Evolutionary conservation across 1,284 basidiomycete genomes (phyloP).

Genomic region (Fomes fomentarius): DNA sequence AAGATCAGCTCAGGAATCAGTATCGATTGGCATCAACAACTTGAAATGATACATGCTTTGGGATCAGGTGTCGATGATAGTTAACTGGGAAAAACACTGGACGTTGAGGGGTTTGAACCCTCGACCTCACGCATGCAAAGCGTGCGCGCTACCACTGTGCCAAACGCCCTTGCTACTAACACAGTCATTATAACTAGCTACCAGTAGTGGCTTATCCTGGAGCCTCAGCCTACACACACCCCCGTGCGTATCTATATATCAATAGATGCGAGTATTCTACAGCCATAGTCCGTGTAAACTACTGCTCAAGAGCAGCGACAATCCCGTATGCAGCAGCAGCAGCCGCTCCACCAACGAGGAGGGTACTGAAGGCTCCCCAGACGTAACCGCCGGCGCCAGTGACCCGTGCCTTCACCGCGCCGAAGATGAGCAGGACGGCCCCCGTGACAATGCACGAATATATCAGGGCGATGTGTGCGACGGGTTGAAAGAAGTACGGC

Average conservation of each 20-base stretch:
- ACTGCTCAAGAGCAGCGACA: conserved; percentile 72
- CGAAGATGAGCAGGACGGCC: conserved; percentile 86
- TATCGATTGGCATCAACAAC: no score
- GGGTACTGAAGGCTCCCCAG: conserved; percentile 89
- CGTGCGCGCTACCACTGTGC: conserved; percentile 39
- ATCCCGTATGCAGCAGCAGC: conserved; percentile 89
- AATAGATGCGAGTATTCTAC: background rate
- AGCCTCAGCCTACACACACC: no score
- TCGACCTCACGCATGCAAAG: conserved; percentile 40
- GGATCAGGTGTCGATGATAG: background rate
- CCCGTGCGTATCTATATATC: no score
- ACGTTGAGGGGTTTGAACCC: conserved; percentile 38
- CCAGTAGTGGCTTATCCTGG: no score
- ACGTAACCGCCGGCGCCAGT: conserved; percentile 77
- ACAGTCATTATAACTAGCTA: no score
- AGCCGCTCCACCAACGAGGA: conserved; percentile 88
- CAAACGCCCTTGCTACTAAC: conserved; percentile 20
- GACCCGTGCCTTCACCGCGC: conserved; percentile 86
- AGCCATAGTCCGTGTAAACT: background rate
- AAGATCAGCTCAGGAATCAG: no score
- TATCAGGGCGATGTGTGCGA: conserved; percentile 67
- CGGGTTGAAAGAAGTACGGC: conserved; percentile 82
- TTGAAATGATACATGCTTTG: background rate
- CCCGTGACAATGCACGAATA: conserved; percentile 83
- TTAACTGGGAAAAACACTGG: conserved; percentile 27